Percentiles rank a stretch among this genome's conserved stretches.
Conservation (phyloP, 2,329 filamentous ascomycete genomes). For the Claviceps sp. region DNA sequence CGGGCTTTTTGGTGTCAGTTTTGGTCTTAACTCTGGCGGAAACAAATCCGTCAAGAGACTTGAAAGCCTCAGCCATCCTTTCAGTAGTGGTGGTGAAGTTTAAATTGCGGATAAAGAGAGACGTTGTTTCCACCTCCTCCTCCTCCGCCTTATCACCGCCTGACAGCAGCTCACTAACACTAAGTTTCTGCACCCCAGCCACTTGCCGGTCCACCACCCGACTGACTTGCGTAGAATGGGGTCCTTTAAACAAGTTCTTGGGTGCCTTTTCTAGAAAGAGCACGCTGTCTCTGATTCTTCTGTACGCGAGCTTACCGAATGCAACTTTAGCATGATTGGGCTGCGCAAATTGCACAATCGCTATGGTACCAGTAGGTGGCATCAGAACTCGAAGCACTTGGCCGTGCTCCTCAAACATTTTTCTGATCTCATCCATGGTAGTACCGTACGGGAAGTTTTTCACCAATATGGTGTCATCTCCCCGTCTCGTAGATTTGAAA, state of each 20-base stretch:
- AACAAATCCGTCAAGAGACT: slow-evolving; percentile 72
- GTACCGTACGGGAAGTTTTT: slow-evolving; percentile 91
- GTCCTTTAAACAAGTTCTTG: slow-evolving; percentile 54
- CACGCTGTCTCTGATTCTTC: slow-evolving; percentile 79
- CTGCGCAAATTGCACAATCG: slow-evolving; percentile 78
- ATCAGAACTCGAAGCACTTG: slow-evolving; percentile 72
- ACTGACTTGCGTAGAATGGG: slow-evolving; percentile 15
- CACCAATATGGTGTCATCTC: slow-evolving; percentile 76
- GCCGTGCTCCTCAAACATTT: slow-evolving; percentile 76
- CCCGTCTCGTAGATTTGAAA: slow-evolving; percentile 74
- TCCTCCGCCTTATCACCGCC: slow-evolving; percentile 38
- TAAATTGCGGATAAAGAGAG: slow-evolving; percentile 85
- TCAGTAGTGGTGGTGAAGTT: slow-evolving; percentile 80
- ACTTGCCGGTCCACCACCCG: slow-evolving; percentile 21
- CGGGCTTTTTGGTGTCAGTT: slow-evolving; percentile 78
- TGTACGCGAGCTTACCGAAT: slow-evolving; percentile 75
- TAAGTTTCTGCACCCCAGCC: slow-evolving; percentile 44
- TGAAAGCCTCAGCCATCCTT: slow-evolving; percentile 63
- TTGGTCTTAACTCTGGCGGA: slow-evolving; percentile 88
- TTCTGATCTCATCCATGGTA: slow-evolving; percentile 62
- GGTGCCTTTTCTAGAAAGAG: slow-evolving; percentile 91
- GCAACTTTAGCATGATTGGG: slow-evolving; percentile 69
- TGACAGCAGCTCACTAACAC: slow-evolving; percentile 55
- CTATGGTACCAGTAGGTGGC: slow-evolving; percentile 85
- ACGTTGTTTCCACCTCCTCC: slow-evolving; percentile 54